Evolutionary conservation across 2,329 filamentous ascomycete species (phyloP).

Genomic region (Coniochaeta sp.): DNA sequence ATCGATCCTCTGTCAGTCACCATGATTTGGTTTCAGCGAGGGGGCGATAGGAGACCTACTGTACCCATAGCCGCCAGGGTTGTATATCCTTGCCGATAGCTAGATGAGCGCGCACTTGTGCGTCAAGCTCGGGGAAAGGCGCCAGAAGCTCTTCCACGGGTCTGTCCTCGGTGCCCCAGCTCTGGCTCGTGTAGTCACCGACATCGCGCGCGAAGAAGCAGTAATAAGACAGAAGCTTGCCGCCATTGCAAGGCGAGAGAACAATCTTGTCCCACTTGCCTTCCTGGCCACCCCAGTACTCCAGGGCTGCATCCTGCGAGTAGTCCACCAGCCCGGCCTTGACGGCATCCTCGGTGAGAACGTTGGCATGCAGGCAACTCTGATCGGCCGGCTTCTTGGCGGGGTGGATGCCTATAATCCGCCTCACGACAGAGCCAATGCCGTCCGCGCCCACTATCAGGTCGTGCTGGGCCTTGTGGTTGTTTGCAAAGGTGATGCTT

Average conservation of each 20-base stretch:
- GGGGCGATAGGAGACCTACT: conserved; percentile 25
- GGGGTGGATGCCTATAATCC: conserved; percentile 52
- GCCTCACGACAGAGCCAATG: conserved; percentile 16
- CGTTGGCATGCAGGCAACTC: conserved; percentile 59
- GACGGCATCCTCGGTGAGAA: conserved; percentile 52
- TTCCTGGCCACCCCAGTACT: conserved; percentile 65
- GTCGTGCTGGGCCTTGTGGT: conserved; percentile 21
- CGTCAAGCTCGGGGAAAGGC: conserved; percentile 53
- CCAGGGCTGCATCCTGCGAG: conserved; percentile 50
- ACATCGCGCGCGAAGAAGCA: conserved; percentile 58
- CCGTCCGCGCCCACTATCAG: conserved; percentile 30
- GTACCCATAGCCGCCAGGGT: conserved; percentile 60
- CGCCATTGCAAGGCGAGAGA: conserved; percentile 60
- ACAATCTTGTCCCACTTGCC: conserved; percentile 63
- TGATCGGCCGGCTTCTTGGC: conserved; percentile 52
- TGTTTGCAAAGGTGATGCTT: conserved; percentile 19
- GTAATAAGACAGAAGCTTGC: conserved; percentile 60
- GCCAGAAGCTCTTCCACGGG: conserved; percentile 52
- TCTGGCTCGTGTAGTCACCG: conserved; percentile 54
- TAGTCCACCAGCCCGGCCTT: conserved; percentile 56
- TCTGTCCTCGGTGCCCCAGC: conserved; percentile 46
- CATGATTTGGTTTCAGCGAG: background rate
- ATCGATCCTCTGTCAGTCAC: conserved; percentile 7
- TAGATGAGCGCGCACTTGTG: conserved; percentile 48
- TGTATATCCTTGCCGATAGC: conserved; percentile 54